Percentiles rank a stretch among this genome's conserved stretches.
These are phyloP conservation scores for Juglanconis juglandina DNA, from an alignment of 2,329 filamentous ascomycete species.

Conservation along the genomic window DNA sequence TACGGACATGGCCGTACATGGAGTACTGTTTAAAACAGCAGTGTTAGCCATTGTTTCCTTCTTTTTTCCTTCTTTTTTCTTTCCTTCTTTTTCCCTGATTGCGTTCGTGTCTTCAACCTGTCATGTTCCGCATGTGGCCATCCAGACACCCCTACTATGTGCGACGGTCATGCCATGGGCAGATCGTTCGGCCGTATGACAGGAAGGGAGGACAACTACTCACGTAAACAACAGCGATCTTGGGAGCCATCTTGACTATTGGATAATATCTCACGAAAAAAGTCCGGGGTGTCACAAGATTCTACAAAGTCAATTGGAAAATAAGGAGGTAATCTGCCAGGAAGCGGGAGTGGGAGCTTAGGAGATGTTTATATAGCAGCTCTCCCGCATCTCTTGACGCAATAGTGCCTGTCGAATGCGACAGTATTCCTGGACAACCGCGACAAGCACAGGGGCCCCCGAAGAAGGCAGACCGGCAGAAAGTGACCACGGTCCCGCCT, in stretches of 20 bases:
- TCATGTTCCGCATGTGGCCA: neutral
- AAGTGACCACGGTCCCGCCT: neutral
- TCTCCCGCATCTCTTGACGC: neutral
- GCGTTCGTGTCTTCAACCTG: neutral
- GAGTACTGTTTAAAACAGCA: slow-evolving; percentile 62
- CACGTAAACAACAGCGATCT: slow-evolving; percentile 87
- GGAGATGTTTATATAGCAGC: slow-evolving; percentile 9
- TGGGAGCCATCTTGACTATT: slow-evolving; percentile 71
- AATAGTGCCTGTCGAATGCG: slow-evolving; percentile 4
- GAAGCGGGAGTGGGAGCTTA: neutral
- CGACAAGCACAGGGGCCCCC: neutral
- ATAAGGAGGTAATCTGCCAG: neutral
- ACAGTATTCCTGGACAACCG: neutral
- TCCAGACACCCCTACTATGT: no score
- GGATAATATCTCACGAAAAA: slow-evolving; percentile 6
- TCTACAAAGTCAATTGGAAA: neutral
- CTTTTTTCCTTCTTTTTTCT: neutral
- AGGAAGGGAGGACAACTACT: slow-evolving; percentile 33
- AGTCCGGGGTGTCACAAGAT: neutral
- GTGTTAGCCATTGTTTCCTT: slow-evolving; percentile 2
- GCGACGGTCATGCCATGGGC: neutral
- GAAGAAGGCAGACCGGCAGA: neutral
- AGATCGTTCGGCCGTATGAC: neutral
- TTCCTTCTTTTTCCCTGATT: neutral
- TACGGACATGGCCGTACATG: slow-evolving; percentile 86